Base-by-base conservation (phyloP, 208 protist genomes). In the Crithidia mellificae region DNA sequence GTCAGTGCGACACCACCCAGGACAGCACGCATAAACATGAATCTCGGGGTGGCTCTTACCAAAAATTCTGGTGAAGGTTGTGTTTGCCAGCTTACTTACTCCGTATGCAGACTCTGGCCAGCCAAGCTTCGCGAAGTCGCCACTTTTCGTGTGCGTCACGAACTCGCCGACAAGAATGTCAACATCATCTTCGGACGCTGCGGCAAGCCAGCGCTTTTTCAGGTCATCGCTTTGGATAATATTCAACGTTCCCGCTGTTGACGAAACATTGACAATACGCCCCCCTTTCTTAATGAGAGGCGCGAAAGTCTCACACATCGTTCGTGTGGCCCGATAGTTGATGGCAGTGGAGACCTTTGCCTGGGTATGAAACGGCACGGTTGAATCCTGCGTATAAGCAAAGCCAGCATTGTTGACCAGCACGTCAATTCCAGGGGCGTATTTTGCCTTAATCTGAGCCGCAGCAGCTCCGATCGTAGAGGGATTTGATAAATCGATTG, bases 341-440 rank as follows among this genome's bases (percentile, higher is more conserved):
- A 78, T 56, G 6, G 52, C 53, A 3, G 69, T 44, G 1, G 72
- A 75, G 25, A 58, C 50, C 38, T 74, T 38, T 19, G 74, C 78
- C 30, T 87, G 68, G 17, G 74, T 57, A 39, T 51, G 15, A 70
- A 90, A 84, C 0, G 70, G 67, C 12, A 67, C 59, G 3, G 44
- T 38, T 6, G 69, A 66, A 53, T 77, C 51, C 0, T 6, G 15
- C 1, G 27, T 17, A 47, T 77, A 85, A 1, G 68, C 84, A 62
- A 87, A 75, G 19, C 68, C 68, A 22, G 80, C 78, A 54, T 80
- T 86, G 63, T 84, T 86, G 20, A 80, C 68, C 24, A 86, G 36
- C 4, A 80, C 22, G 53, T 83, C 80, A 14, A 86, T 72, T 12
- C 41, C 74, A 27, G 32, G 38, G 2, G 29, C 55, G 47, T 55